These are phyloP conservation scores for Thalassiosira exigua DNA, from an alignment of 352 stramenopile species.

Conservation along the genomic window DNA sequence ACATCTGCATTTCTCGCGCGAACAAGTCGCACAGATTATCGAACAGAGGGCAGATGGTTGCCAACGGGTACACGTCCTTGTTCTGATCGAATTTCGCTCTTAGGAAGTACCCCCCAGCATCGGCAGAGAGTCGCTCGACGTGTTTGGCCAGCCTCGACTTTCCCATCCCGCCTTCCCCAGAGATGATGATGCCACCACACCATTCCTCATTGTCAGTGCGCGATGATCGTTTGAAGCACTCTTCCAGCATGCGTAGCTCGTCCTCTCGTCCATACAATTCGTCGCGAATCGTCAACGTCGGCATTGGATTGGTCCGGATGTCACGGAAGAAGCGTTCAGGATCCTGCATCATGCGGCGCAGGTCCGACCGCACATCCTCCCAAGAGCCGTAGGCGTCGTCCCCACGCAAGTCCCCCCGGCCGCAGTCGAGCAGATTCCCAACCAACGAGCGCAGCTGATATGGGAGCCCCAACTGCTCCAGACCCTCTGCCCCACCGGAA, in stretches of 20 bases:
- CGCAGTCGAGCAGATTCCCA: neutral
- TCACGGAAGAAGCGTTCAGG: neutral
- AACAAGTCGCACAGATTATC: slow-evolving; percentile 12
- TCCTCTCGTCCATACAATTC: slow-evolving; percentile 20
- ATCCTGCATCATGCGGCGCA: neutral
- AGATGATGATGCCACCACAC: slow-evolving; percentile 6
- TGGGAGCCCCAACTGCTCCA: neutral
- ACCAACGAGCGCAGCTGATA: neutral
- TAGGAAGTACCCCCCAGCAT: neutral
- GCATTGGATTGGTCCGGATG: neutral
- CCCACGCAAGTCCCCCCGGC: neutral
- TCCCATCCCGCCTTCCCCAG: slow-evolving; percentile 3
- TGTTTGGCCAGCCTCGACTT: slow-evolving; percentile 14
- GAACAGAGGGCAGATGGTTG: slow-evolving; percentile 15
- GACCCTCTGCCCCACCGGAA: neutral
- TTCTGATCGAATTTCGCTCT: slow-evolving; percentile 31
- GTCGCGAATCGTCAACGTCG: neutral
- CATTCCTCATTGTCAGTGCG: neutral
- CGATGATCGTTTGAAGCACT: too few relatives aligned
- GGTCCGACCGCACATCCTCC: neutral
- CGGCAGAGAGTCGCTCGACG: neutral
- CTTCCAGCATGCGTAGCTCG: neutral
- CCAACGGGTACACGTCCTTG: slow-evolving; percentile 18
- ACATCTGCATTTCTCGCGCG: neutral
- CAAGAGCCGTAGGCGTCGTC: neutral